These are phyloP conservation scores for Stipa capillata DNA, from an alignment of 176 grass and related monocot genomes.

Conservation along the genomic window DNA sequence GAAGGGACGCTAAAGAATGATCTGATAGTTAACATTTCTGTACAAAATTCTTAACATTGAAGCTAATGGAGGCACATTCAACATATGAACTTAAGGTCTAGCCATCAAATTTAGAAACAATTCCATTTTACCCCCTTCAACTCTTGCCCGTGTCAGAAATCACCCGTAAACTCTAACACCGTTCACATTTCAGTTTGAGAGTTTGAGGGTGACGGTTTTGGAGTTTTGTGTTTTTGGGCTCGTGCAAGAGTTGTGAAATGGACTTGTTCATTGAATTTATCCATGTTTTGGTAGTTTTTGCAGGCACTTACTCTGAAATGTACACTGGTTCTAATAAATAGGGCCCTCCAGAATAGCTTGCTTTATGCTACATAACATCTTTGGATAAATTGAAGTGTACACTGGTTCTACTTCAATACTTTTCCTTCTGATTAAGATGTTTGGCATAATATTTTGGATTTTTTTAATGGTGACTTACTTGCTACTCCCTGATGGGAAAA, in stretches of 20 bases:
- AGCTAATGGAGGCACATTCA: not conserved
- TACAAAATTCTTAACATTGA: not conserved
- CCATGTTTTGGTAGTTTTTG: not conserved
- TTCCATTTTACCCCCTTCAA: too few relatives aligned
- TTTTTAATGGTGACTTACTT: not conserved
- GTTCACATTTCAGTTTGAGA: too few relatives aligned
- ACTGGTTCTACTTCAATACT: not conserved
- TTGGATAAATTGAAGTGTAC: not conserved
- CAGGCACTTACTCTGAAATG: not conserved
- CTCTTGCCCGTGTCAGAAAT: too few relatives aligned
- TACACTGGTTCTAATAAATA: not conserved
- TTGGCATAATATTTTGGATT: not conserved
- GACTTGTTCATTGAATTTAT: not conserved
- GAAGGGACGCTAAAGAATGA: not conserved
- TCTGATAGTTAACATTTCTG: not conserved
- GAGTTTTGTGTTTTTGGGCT: not conserved
- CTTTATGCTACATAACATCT: constrained; percentile 15
- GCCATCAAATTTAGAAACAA: not conserved
- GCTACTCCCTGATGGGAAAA: not conserved
- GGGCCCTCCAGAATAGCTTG: not conserved
- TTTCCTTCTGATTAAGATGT: not conserved
- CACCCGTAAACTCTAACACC: too few relatives aligned
- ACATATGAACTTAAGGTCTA: not conserved
- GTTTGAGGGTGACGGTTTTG: too few relatives aligned
- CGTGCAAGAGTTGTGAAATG: not conserved